Evolutionary conservation across 2,329 filamentous ascomycete genomes (phyloP), one percentile per base, ranked within the genome.

Genomic region (Parascedosporium putredinis): DNA sequence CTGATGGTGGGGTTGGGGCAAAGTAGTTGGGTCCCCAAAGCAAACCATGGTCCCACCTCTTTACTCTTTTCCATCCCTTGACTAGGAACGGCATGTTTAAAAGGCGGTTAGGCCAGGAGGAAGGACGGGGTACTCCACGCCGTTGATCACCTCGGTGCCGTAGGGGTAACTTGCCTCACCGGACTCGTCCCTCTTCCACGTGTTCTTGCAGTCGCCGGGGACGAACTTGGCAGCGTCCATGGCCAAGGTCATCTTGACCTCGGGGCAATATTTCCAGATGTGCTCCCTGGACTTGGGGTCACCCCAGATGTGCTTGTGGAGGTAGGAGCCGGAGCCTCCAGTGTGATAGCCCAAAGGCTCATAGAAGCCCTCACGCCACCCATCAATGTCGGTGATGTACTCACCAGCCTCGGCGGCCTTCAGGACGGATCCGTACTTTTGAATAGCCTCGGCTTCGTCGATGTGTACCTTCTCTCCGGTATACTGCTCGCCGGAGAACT

Each of bases 301-400:
- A 23, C 72, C 72, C 74, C 74, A 79, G 36, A 78, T 69, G 1
- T 60, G 63, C 9, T 56, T 52, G 52, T 74, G 70, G 16, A 78
- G 60, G 48, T 59, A 67, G 10, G 57, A 58, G 45, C 76, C 75
- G 49, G 69, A 70, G 6, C 69, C 69, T 20, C 74, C 75, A 1
- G 72, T 75, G 58, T 80, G 76, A 58, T 76, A 79, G 40, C 76
- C 76, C 75, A 79, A 76, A 12, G 76, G 76, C 58, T 76, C 69
- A 57, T 77, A 77, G 56, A 69, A 72, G 12, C 73, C 73, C n/a
- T 69, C 57, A 14, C 73, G 67, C 69, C 71, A 75, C 57, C 71
- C 67, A 58, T 76, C 73, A 34, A 76, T 60, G 6, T 67, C 72
- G 38, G 64, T 54, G 33, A 72, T 60, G 38, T 64, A 62, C 23